Evolutionary conservation across 2,329 filamentous ascomycete species (phyloP).

Genomic region (Fusarium siculi): DNA sequence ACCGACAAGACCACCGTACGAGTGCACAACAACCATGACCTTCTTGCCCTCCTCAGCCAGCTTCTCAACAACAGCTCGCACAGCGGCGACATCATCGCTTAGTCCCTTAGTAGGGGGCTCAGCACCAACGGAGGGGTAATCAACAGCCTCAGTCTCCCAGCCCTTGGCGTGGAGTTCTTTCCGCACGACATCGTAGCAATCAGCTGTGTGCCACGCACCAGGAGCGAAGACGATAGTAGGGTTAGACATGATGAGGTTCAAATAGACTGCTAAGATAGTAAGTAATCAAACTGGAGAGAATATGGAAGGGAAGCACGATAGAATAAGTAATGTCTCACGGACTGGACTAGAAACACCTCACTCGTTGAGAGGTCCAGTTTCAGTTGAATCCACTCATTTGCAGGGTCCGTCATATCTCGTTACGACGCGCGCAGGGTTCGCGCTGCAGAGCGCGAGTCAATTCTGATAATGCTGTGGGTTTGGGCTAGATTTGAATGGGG

Average conservation of each 20-base stretch:
- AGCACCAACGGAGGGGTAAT: constrained; percentile 16
- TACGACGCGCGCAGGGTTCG: not conserved
- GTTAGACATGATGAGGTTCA: not conserved
- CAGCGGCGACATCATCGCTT: not conserved
- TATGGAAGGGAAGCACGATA: not conserved
- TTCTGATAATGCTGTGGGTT: not conserved
- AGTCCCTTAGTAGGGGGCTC: constrained; percentile 12
- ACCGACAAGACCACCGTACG: constrained; percentile 12
- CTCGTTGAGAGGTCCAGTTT: not conserved
- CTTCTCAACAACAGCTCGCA: not conserved
- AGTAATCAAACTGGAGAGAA: not conserved
- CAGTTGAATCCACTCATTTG: not conserved
- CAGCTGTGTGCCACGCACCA: constrained; percentile 14
- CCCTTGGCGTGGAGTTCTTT: not conserved
- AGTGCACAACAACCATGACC: constrained; percentile 14
- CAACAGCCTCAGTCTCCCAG: constrained; percentile 9
- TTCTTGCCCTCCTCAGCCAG: not conserved
- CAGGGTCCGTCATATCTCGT: not conserved
- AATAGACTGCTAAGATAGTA: not conserved
- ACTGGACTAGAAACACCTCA: too few relatives aligned
- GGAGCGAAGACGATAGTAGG: constrained; percentile 13
- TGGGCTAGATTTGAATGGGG: not conserved
- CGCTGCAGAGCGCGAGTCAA: not conserved
- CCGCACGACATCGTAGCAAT: constrained; percentile 11
- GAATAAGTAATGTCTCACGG: not conserved